Evolutionary conservation across 257 asterid species (phyloP), one percentile per base, ranked within the genome.

Genomic region (Eucommia ulmoides): DNA sequence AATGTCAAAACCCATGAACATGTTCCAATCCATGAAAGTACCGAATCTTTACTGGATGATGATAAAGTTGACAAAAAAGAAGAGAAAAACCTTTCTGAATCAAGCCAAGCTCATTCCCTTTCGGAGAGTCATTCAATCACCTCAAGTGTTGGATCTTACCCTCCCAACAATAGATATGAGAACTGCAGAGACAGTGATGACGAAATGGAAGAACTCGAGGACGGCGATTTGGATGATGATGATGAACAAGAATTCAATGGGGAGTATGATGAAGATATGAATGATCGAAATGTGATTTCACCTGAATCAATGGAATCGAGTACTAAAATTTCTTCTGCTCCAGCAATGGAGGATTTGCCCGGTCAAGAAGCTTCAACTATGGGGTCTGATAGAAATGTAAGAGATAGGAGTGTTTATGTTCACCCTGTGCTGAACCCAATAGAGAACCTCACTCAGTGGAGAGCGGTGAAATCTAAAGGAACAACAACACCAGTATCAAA

Each of bases 371-470:
- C 58, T 41, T 54, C 58, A 50, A 24, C 53, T 20, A 46, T 22
- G 33, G 63, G 46, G 55, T 47, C 64, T 14, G 58, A 64, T 29
- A 46, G 50, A 41, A 56, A 64, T 67, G 73, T 67, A 22, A 80
- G 94, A 71, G 88, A 74, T 42, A 74, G 91, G 58, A 78, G 88
- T 58, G 84, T 61, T 58, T 71, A 78, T 61, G 65, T 82, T 48
- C 83, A 74, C 52, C 78, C 94, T 15, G 89, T 86, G 69, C 74
- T 91, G 60, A 86, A 77, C 61, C 97, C 99, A 6, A 85, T 91
- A 0, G 96, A 83, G 72, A 91, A 91, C 54, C 74, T 77, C 41
- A 56, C 82, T 57, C 99, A 81, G 66, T 91, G 99, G 99, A 83
- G 83, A 74, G 72, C 79, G 49, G 71, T 65, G 33, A 83, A 83